Evolutionary conservation across 306 rosid species (phyloP).

Genomic region (Cucumis sativus): Cucumber_9930_V3 NC_026660.2:18124001-18124500

Average conservation of each 20-base stretch:
- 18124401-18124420: background rate
- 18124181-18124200: background rate
- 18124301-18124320: slow-evolving; percentile 16
- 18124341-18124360: background rate
- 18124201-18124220: background rate
- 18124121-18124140: no score
- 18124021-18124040: no score
- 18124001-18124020: no score
- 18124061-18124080: no score
- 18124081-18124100: no score
- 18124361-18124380: background rate
- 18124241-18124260: background rate
- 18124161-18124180: background rate
- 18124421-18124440: background rate
- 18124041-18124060: no score
- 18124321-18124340: slow-evolving; percentile 4
- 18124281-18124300: background rate
- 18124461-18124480: no score
- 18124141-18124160: no score
- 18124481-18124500: no score
- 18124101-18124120: no score
- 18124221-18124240: background rate
- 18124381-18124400: background rate
- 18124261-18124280: slow-evolving; percentile 4
- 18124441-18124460: no score